Base-by-base conservation (phyloP, 371 early-diverging fungal genomes). In the Coemansia sp. region DNA sequence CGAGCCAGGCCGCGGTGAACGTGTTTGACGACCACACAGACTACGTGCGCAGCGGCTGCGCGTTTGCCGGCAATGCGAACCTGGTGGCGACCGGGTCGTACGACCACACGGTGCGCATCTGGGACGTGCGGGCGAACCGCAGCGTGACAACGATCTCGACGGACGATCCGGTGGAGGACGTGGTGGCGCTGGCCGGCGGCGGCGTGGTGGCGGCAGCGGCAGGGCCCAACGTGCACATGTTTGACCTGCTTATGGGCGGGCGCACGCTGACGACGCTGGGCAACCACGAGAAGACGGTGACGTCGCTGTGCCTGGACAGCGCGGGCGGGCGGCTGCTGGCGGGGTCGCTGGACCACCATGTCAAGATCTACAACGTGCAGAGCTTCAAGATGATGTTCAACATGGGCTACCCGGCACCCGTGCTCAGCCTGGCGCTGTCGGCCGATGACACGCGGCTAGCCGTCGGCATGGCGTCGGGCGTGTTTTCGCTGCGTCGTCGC, bases 221-320 rank as follows among this genome's bases (percentile, higher is more conserved):
- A 60, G 90, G 91, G 39, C 89, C 89, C 10, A 77, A 72, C n/a
- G 66, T 98, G 56, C 90, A 91, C 66, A 83, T 97, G 14, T 95
- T 92, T 88, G 97, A 98, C 77, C 76, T 92, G 40, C 79, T 94
- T 49, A 82, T 85, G 61, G 94, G 94, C 51, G 94, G 97, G 44
- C 82, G 88, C 42, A 77, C 81, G 37, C 76, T 94, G 66, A 87
- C 89, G 39, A 79, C 86, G 12, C 67, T 96, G 40, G 84, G 85
- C 51, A 94, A 93, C 78, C 94, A 94, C 75, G 94, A 94, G 82
- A 98, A 98, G 85, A 93, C 94, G 10, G 87, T 97, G 62, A 98
- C 96, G 5, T 84, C 87, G 50, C 68, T 95, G 81, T 83, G 86
- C 57, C 86, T 97, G 58, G 92, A 95, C 81, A 86, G 86, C 48